A percentile compares a stretch with the other conserved stretches of the same genome.
phyloP scores from a whole-genome alignment of 2,329 filamentous ascomycete species.

The Teratosphaeriaceae sp. region DNA sequence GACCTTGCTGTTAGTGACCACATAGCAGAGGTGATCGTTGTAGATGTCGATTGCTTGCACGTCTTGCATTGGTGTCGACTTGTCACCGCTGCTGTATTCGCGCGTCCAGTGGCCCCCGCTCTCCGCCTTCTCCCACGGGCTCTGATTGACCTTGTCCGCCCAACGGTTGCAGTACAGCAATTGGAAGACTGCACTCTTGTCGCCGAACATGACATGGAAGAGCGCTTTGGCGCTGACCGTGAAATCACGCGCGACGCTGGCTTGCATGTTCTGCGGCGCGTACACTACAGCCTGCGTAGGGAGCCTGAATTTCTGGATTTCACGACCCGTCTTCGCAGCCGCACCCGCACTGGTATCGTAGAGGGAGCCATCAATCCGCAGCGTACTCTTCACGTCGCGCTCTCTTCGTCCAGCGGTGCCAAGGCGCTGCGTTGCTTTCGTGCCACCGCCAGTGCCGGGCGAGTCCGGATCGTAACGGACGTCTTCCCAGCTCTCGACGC shows the following conservation, averaged over 20 bases:
- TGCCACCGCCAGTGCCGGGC: conserved; percentile 38
- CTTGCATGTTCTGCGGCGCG: conserved; percentile 69
- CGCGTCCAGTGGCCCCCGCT: conserved; percentile 37
- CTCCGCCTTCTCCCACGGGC: conserved; percentile 66
- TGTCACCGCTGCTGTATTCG: conserved; percentile 53
- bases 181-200: conserved; percentile 91
- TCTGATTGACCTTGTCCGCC: conserved; percentile 72
- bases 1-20: conserved; percentile 56
- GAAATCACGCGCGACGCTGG: conserved; percentile 73
- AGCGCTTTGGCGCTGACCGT: conserved; percentile 89
- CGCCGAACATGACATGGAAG: conserved; percentile 94
- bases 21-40: conserved; percentile 57
- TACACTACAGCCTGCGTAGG: conserved; percentile 76
- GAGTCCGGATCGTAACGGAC: conserved; percentile 43
- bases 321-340: conserved; percentile 35
- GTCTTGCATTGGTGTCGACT: conserved; percentile 54
- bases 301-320: conserved; percentile 68
- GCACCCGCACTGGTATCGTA: conserved; percentile 35
- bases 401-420: conserved; percentile 31
- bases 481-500: conserved; percentile 84
- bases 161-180: conserved; percentile 79
- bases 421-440: conserved; percentile 19
- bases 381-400: conserved; percentile 49
- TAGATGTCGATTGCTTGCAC: conserved; percentile 73
- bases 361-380: conserved; percentile 58